phyloP scores from a whole-genome alignment of 805 yeast genomes.

The Starmerella bacillaris region DNA sequence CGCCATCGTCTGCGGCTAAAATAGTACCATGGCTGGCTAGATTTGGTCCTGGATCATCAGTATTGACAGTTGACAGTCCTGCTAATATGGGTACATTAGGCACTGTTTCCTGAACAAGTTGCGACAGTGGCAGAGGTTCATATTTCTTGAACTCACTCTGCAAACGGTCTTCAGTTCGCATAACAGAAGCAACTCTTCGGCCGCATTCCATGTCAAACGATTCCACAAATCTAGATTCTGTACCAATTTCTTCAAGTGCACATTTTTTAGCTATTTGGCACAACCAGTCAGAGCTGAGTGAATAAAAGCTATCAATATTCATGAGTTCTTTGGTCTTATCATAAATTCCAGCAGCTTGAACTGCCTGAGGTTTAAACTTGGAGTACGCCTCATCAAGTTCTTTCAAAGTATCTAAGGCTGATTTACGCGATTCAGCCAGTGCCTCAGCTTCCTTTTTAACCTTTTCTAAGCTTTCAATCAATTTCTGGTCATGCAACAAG shows the following conservation, averaged over 20 bases:
- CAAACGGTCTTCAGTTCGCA: background rate
- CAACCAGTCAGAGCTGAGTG: conserved; percentile 35
- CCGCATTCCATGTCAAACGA: conserved; percentile 1
- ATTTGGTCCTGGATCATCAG: conserved; percentile 44
- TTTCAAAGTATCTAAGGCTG: conserved; percentile 37
- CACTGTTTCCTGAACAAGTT: conserved; percentile 7
- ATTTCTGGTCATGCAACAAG: conserved; percentile 47
- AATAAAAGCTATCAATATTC: conserved; percentile 36
- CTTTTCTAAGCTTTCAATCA: conserved; percentile 42
- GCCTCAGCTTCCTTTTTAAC: conserved; percentile 45
- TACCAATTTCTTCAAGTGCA: background rate
- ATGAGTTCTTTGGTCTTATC: conserved; percentile 29
- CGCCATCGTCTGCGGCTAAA: conserved; percentile 38
- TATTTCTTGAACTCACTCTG: background rate
- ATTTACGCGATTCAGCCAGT: conserved; percentile 35
- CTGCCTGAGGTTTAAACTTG: conserved; percentile 38
- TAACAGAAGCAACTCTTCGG: conserved; percentile 4
- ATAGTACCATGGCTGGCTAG: conserved; percentile 40
- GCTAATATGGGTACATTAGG: conserved; percentile 6
- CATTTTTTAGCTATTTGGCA: conserved; percentile 12
- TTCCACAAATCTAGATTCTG: background rate
- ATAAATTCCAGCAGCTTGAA: conserved; percentile 35
- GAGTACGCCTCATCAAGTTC: conserved; percentile 34
- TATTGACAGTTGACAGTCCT: conserved; percentile 9
- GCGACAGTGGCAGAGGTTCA: background rate